phyloP scores from a whole-genome alignment of 106 monocot genomes.

The Dioscorea zingiberensis region DNA sequence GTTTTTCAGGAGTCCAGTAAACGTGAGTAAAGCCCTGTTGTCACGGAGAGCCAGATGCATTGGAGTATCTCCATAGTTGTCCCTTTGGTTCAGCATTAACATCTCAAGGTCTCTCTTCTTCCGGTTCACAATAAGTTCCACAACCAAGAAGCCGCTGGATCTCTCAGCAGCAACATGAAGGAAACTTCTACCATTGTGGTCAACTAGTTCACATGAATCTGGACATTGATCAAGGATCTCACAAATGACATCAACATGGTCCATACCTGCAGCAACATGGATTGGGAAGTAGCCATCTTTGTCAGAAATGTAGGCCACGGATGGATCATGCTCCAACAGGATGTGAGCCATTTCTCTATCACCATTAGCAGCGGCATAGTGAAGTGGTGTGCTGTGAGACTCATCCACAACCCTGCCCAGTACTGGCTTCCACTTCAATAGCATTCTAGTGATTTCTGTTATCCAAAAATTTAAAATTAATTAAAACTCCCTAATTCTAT shows the following conservation, averaged over 20 bases:
- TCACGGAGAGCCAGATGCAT: no score
- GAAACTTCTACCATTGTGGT: conserved; percentile 31
- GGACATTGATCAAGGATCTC: conserved; percentile 13
- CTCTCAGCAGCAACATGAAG: conserved; percentile 47
- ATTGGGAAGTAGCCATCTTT: no score
- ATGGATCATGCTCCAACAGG: conserved; percentile 18
- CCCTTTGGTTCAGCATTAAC: no score
- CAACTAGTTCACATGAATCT: conserved; percentile 28
- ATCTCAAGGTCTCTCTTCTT: no score
- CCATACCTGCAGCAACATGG: conserved; percentile 35
- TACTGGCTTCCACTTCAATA: conserved; percentile 12
- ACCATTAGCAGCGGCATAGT: conserved; percentile 33
- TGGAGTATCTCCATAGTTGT: no score
- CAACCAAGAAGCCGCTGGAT: neutral
- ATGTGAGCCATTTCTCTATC: conserved; percentile 13
- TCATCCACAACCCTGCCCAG: neutral
- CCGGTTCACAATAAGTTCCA: no score
- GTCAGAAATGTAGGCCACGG: conserved; percentile 24
- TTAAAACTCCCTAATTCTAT: no score
- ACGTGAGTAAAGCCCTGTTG: no score
- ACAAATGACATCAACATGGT: conserved; percentile 10
- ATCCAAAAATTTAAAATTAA: no score
- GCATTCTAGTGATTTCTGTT: conserved; percentile 19
- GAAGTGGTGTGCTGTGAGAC: conserved; percentile 32
- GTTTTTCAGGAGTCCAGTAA: no score